Conservation (phyloP, 768 basidiomycete species). For the Sutorius australiensis region DNA sequence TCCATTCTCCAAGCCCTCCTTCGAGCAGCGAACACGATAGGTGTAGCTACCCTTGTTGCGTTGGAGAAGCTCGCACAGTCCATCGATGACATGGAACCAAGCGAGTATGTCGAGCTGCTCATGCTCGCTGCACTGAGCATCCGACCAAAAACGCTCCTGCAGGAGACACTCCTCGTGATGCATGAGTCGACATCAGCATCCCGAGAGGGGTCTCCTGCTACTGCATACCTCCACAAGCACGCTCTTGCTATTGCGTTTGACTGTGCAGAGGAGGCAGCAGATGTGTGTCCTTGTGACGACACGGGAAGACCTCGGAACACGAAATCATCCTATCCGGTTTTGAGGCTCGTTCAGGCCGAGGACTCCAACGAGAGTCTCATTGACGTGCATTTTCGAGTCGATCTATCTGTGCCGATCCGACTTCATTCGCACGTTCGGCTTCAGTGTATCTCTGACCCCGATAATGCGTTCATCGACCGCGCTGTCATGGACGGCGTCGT, state of each 20-base stretch:
- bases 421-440: slow-evolving; percentile 67
- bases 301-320: slow-evolving; percentile 46
- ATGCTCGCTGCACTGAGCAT: slow-evolving; percentile 50
- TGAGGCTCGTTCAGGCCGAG: slow-evolving; percentile 21
- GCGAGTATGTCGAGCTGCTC: slow-evolving; percentile 50
- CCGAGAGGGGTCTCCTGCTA: slow-evolving; percentile 22
- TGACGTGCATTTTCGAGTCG: slow-evolving; percentile 53
- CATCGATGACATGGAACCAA: slow-evolving; percentile 39
- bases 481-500: slow-evolving; percentile 60
- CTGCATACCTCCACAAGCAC: slow-evolving; percentile 51
- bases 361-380: slow-evolving; percentile 34
- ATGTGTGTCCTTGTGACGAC: slow-evolving; percentile 66
- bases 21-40: slow-evolving; percentile 50
- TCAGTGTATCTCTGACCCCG: slow-evolving; percentile 52
- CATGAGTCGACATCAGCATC: slow-evolving; percentile 41
- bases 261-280: slow-evolving; percentile 62
- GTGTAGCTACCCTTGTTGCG: slow-evolving; percentile 54
- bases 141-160: slow-evolving; percentile 47
- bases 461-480: slow-evolving; percentile 44
- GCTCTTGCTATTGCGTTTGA: slow-evolving; percentile 58
- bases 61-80: slow-evolving; percentile 50
- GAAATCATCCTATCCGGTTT: slow-evolving; percentile 34
- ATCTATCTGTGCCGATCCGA: slow-evolving; percentile 45
- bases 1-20: slow-evolving; percentile 47
- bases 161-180: slow-evolving; percentile 59